phyloP scores from a whole-genome alignment of 148 eudicot species.

The Mesembryanthemum crystallinum region DNA sequence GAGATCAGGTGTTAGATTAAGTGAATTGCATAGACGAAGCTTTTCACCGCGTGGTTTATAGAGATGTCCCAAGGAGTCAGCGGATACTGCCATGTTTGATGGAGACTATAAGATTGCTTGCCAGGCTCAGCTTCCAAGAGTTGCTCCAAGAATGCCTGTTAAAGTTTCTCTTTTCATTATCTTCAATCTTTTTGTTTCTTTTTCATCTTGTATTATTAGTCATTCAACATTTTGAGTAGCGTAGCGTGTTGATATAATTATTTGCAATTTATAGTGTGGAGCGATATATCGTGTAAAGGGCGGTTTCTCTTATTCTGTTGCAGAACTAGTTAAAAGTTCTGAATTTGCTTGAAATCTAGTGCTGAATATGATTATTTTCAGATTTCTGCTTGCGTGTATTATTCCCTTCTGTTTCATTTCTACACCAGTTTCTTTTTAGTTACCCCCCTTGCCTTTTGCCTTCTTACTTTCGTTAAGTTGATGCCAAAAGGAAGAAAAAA shows the following conservation, averaged over 20 bases:
- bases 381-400: neutral
- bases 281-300: constrained; percentile 20
- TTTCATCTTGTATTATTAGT: constrained; percentile 19
- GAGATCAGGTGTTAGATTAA: constrained; percentile 54
- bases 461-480: no score
- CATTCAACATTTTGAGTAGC: constrained; percentile 26
- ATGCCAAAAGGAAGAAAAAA: no score
- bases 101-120: constrained; percentile 7
- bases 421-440: no score
- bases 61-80: constrained; percentile 12
- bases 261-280: constrained; percentile 22
- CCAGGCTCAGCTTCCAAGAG: constrained; percentile 4
- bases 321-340: constrained; percentile 12
- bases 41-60: constrained; percentile 10
- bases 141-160: constrained; percentile 2
- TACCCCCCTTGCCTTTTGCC: no score
- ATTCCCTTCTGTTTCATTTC: neutral
- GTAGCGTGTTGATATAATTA: constrained; percentile 37
- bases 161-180: neutral
- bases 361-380: constrained; percentile 1
- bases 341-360: neutral
- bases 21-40: constrained; percentile 1
- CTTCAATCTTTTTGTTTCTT: neutral
- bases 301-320: constrained; percentile 12
- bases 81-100: neutral